Evolutionary conservation across 1,284 basidiomycete species (phyloP).

Genomic region (Anthracocystis walkeri): DNA sequence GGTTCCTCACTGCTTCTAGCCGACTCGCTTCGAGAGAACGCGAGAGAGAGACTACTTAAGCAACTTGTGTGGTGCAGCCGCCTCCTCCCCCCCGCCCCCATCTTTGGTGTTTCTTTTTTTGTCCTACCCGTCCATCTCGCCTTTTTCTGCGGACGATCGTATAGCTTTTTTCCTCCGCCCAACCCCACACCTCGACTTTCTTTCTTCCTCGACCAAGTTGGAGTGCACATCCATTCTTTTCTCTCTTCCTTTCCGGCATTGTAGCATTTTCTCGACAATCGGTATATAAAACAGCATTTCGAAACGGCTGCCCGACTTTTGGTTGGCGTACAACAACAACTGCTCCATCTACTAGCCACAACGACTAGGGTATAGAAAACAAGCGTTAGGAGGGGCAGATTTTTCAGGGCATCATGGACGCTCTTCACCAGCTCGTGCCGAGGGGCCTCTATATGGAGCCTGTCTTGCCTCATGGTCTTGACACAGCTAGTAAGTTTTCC

Average conservation of each 20-base stretch:
- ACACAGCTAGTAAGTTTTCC: constrained; percentile 25
- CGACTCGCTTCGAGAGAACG: neutral
- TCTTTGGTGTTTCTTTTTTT: neutral
- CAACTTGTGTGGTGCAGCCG: neutral
- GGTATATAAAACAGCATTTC: too few species aligned
- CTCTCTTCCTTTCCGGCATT: too few species aligned
- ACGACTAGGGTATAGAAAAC: too few species aligned
- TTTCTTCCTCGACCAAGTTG: too few species aligned
- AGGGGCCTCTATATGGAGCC: constrained; percentile 52
- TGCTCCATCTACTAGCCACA: neutral
- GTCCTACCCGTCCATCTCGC: neutral
- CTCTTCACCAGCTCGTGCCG: constrained; percentile 34
- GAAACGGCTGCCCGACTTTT: too few species aligned
- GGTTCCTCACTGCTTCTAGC: neutral
- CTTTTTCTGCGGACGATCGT: neutral
- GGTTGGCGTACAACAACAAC: neutral
- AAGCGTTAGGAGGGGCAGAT: too few species aligned
- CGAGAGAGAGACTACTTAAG: neutral
- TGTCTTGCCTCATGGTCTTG: constrained; percentile 35
- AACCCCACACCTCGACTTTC: neutral
- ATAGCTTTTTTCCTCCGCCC: neutral
- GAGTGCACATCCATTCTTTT: too few species aligned
- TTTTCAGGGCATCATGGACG: constrained; percentile 24
- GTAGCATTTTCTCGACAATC: too few species aligned
- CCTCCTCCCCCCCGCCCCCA: neutral